Percentiles rank a stretch among this genome's conserved stretches.
Evolutionary conservation across 164 flowering plant genomes (phyloP).

Genomic region (Stephania yunnanensis): DNA sequence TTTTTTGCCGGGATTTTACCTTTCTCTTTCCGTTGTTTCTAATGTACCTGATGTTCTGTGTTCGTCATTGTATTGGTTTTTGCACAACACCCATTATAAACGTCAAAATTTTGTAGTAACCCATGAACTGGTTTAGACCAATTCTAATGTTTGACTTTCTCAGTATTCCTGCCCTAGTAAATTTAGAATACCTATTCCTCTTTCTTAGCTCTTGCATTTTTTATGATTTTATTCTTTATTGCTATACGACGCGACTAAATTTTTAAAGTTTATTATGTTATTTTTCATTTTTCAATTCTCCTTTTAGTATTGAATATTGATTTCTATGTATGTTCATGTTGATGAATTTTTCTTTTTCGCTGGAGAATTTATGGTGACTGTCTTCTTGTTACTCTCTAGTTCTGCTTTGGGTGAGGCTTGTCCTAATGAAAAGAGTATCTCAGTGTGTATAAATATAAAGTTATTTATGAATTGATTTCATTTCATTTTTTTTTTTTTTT

Average conservation of each 20-base stretch:
- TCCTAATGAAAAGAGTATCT: no score
- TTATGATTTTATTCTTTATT: neutral
- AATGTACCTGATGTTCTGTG: no score
- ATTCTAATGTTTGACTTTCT: neutral
- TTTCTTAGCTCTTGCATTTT: neutral
- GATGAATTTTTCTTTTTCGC: neutral
- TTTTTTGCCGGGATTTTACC: neutral
- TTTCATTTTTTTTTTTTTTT: neutral
- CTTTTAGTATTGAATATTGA: neutral
- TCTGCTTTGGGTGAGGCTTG: no score
- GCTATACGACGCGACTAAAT: neutral
- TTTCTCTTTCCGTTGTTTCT: neutral
- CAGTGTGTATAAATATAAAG: no score
- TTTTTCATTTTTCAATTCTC: neutral
- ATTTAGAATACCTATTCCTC: neutral
- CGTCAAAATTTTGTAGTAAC: no score
- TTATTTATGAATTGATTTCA: neutral
- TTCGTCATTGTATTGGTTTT: neutral
- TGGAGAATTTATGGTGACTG: no score
- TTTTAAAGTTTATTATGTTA: neutral
- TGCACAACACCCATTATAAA: no score
- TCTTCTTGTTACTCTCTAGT: no score
- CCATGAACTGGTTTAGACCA: no score
- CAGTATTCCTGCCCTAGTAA: neutral
- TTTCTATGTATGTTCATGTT: neutral